These are phyloP conservation scores for Thermoascus crustaceus DNA, from an alignment of 2,329 filamentous ascomycete species.

Conservation along the genomic window DNA sequence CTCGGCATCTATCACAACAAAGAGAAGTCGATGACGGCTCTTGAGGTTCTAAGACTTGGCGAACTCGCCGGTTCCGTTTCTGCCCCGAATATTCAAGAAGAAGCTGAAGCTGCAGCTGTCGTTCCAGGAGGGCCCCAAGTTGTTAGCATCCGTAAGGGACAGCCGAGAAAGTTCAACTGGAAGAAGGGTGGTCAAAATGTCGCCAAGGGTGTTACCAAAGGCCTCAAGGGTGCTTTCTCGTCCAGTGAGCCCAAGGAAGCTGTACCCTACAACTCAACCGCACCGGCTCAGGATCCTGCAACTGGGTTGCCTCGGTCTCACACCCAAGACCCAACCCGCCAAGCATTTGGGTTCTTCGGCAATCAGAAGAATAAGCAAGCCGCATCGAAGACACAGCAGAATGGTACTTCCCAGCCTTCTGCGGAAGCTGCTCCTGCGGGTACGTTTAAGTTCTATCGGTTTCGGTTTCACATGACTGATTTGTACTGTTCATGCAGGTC, in stretches of 20 bases:
- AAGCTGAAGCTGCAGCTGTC: slow-evolving; percentile 52
- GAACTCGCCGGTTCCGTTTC: slow-evolving; percentile 53
- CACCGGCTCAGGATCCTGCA: slow-evolving; percentile 21
- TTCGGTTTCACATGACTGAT: slow-evolving; percentile 1
- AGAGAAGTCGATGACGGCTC: slow-evolving; percentile 40
- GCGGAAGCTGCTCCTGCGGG: slow-evolving; percentile 30
- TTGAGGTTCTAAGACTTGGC: slow-evolving; percentile 39
- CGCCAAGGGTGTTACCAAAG: slow-evolving; percentile 88
- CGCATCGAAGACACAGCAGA: slow-evolving; percentile 33
- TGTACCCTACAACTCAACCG: slow-evolving; percentile 57
- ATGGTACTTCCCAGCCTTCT: slow-evolving; percentile 38
- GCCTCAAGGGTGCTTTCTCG: slow-evolving; percentile 83
- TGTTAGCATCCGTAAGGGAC: slow-evolving; percentile 88
- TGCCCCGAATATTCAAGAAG: slow-evolving; percentile 51
- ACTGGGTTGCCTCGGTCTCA: slow-evolving; percentile 29
- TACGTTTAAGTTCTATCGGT: slow-evolving; percentile 20
- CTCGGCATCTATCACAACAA: slow-evolving; percentile 56
- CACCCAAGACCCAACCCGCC: slow-evolving; percentile 41
- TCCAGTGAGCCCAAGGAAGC: slow-evolving; percentile 58
- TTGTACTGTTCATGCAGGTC: slow-evolving; percentile 35
- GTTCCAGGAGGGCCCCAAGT: slow-evolving; percentile 78
- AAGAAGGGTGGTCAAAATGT: slow-evolving; percentile 93
- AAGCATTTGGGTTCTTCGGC: slow-evolving; percentile 65
- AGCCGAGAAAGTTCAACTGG: slow-evolving; percentile 97
- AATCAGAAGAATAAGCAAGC: slow-evolving; percentile 37